Evolutionary conservation across 2,329 filamentous ascomycete species (phyloP).

Genomic region (Diplodia mutila): DNA sequence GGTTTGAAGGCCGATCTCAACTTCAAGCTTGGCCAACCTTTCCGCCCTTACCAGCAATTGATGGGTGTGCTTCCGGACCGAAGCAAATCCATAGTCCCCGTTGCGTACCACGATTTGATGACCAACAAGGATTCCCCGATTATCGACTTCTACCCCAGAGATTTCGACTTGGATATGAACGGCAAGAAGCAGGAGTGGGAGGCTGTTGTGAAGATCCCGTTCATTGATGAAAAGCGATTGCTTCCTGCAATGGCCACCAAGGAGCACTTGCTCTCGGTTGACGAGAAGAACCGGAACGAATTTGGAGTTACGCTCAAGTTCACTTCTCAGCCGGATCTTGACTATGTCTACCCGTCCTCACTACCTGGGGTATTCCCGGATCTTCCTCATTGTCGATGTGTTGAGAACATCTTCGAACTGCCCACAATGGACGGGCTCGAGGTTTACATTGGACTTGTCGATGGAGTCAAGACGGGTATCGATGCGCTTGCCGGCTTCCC

Average conservation of each 20-base stretch:
- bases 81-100: conserved; percentile 94
- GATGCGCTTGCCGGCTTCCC: conserved; percentile 93
- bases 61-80: conserved; percentile 98
- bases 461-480: conserved; percentile 79
- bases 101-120: conserved; percentile 89
- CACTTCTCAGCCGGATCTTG: conserved; percentile 75
- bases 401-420: conserved; percentile 95
- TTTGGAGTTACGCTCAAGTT: conserved; percentile 95
- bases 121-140: conserved; percentile 88
- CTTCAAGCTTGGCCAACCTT: conserved; percentile 92
- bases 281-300: conserved; percentile 80
- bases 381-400: conserved; percentile 81
- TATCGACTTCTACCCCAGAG: conserved; percentile 95
- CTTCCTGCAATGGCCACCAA: conserved; percentile 84
- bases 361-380: conserved; percentile 89
- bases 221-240: conserved; percentile 90
- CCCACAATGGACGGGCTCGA: conserved; percentile 90
- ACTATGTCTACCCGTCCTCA: conserved; percentile 86
- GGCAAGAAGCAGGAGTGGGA: conserved; percentile 99
- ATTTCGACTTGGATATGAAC: conserved; percentile 98
- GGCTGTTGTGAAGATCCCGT: conserved; percentile 97
- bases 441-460: conserved; percentile 79
- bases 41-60: conserved; percentile 91
- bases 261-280: conserved; percentile 74
- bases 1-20: conserved; percentile 85